Percentiles rank a stretch among this genome's conserved stretches.
phyloP scores from a whole-genome alignment of 257 asterid species.

The Coffea eugenioides region DNA sequence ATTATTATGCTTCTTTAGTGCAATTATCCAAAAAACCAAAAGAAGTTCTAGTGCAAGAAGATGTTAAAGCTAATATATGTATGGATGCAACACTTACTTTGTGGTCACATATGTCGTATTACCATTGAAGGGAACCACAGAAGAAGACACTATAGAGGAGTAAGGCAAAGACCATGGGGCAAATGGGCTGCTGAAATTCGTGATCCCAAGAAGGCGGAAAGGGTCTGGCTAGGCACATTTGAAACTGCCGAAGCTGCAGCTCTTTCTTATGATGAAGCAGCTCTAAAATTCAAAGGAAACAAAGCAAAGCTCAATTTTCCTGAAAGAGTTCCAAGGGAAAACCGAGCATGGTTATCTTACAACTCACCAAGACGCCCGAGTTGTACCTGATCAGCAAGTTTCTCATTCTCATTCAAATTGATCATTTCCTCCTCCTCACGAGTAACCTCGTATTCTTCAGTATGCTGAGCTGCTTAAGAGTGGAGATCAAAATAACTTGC shows the following conservation, averaged over 20 bases:
- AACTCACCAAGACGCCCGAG: slow-evolving; percentile 11
- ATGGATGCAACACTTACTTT: too few relatives aligned
- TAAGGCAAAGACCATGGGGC: too few relatives aligned
- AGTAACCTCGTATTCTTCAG: slow-evolving; percentile 25
- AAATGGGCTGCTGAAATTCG: too few relatives aligned
- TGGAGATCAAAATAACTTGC: slow-evolving; percentile 7
- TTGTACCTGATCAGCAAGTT: slow-evolving; percentile 4
- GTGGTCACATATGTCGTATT: too few relatives aligned
- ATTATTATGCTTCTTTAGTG: slow-evolving; percentile 6
- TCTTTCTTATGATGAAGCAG: slow-evolving; percentile 77
- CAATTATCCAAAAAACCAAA: too few relatives aligned
- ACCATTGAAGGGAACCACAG: slow-evolving; percentile 2
- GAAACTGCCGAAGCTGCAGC: slow-evolving; percentile 38
- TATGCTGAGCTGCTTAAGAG: slow-evolving; percentile 35
- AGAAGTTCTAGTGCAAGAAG: too few relatives aligned
- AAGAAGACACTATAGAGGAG: slow-evolving; percentile 12
- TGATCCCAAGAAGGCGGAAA: too few relatives aligned
- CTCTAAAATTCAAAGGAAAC: slow-evolving; percentile 76
- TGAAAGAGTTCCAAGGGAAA: slow-evolving; percentile 55
- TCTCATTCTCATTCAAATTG: background rate
- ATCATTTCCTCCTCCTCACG: background rate
- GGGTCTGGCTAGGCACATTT: too few relatives aligned
- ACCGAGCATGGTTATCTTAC: slow-evolving; percentile 33
- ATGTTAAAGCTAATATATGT: too few relatives aligned
- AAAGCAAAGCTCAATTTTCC: slow-evolving; percentile 92